Percentiles rank a stretch among this genome's conserved stretches.
Conservation (phyloP, 148 eudicot genomes). For the Vaccinium myrtillus region DNA sequence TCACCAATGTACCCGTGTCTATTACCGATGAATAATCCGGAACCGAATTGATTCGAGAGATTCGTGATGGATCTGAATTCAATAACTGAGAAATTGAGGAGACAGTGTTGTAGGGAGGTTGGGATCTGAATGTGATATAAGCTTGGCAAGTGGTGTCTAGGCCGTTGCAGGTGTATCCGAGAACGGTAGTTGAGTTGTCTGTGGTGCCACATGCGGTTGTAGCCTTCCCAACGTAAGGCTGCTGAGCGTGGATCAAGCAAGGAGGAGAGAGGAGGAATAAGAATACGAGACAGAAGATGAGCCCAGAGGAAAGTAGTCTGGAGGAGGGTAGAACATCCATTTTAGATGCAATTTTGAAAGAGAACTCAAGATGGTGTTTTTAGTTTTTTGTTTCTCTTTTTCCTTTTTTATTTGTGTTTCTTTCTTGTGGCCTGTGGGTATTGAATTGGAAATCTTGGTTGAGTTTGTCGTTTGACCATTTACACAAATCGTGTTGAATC, state of each 20-base stretch:
- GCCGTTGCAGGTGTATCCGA: slow-evolving; percentile 80
- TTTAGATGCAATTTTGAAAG: no score
- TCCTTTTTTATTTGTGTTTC: no score
- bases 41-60: slow-evolving; percentile 50
- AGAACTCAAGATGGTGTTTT: no score
- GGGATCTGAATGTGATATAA: slow-evolving; percentile 60
- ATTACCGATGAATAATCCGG: slow-evolving; percentile 22
- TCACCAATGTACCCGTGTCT: slow-evolving; percentile 39
- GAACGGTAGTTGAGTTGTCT: slow-evolving; percentile 43
- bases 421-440: no score
- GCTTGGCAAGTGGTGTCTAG: slow-evolving; percentile 47
- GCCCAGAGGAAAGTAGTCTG: no score
- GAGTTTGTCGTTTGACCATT: no score
- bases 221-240: slow-evolving; percentile 46
- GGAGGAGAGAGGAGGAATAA: slow-evolving; percentile 16
- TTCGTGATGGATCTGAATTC: slow-evolving; percentile 31
- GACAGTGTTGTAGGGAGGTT: slow-evolving; percentile 46
- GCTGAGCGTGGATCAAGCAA: slow-evolving; percentile 47
- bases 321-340: no score
- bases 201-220: slow-evolving; percentile 29
- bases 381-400: no score
- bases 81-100: slow-evolving; percentile 59
- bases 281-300: neutral
- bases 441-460: neutral
- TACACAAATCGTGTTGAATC: no score